Conservation (phyloP, 1,284 basidiomycete genomes). For the Singerocomus rubriflavus region DNA sequence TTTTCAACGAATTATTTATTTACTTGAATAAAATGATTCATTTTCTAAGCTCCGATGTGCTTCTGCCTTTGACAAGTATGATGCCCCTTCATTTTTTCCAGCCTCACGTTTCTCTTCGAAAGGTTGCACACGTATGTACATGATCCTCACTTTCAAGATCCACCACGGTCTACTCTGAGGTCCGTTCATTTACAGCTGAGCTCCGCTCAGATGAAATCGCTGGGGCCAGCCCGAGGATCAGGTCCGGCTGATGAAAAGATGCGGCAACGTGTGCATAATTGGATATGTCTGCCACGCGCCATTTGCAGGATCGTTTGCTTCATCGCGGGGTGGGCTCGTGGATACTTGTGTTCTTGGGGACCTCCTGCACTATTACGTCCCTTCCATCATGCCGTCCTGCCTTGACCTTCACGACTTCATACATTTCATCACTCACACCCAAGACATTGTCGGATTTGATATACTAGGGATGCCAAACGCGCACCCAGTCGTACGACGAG, state of each 20-base stretch:
- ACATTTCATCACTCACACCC: constrained; percentile 29
- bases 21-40: background rate
- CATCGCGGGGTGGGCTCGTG: constrained; percentile 25
- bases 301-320: constrained; percentile 14
- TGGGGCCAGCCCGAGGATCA: constrained; percentile 36
- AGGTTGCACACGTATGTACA: constrained; percentile 25
- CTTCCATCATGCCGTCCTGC: constrained; percentile 22
- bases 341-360: constrained; percentile 19
- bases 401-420: constrained; percentile 30
- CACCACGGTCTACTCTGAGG: constrained; percentile 24
- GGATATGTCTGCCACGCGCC: constrained; percentile 29
- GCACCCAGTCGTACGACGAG: constrained; percentile 23
- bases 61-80: constrained; percentile 18
- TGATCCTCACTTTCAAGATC: constrained; percentile 34
- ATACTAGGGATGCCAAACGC: constrained; percentile 31
- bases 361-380: constrained; percentile 34
- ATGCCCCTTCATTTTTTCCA: constrained; percentile 21
- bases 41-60: constrained; percentile 19
- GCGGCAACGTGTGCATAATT: constrained; percentile 27
- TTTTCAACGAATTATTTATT: constrained; percentile 26
- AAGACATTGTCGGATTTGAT: constrained; percentile 33
- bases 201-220: constrained; percentile 33
- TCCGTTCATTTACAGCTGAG: constrained; percentile 34
- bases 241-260: constrained; percentile 24
- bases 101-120: constrained; percentile 26